Evolutionary conservation across 2,329 filamentous ascomycete species (phyloP), one percentile per base, ranked within the genome.

Genomic region (Cladosporium sphaerospermum): DNA sequence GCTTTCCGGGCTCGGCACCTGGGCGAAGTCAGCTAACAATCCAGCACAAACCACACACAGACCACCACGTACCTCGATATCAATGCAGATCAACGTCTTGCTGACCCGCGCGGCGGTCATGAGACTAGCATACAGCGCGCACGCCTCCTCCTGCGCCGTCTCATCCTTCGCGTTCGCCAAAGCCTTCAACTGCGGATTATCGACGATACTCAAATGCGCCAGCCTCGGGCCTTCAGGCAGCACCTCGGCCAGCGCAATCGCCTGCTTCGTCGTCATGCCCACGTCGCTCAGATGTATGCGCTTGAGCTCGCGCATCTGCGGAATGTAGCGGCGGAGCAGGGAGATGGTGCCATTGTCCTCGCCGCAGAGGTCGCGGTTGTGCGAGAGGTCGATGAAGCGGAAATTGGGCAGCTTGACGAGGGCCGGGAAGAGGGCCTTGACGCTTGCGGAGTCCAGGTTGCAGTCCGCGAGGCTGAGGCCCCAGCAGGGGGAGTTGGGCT

Each of bases 311-410:
- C 79, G 75, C 73, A 97, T 80, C 67, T 89, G 85, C 3, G 92
- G 91, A 53, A 97, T 76, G 66, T 92, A 93, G 72, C 88, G 88
- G 62, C 93, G 80, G 52, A 97, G 76, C 3, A 89, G 73, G 16
- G 65, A 63, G 44, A 69, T 62, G 8, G 62, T 61, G n/a, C 58
- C 61, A 37, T 66, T 62, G 44, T 63, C 57, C 52, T 85, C 77
- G 3, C 77, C 76, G 49, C 83, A 80, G 13, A 99, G 76, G 16
- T 82, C 83, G 32, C 79, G 86, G 62, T 97, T 97, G 64, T 96
- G 89, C 4, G 89, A 96, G 34, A 99, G 75, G 67, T 97, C 93
- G 55, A 99, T 82, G 66, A 96, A 96, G 16, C 88, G 84, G 65
- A 96, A 86, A 58, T 85, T 81, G 2, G 78, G 77, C 53, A 96